Evolutionary conservation across 1,139 yeast species (phyloP), one percentile per base, ranked within the genome.

Genomic region (Hemisphaericaspora xylofermentans): DNA sequence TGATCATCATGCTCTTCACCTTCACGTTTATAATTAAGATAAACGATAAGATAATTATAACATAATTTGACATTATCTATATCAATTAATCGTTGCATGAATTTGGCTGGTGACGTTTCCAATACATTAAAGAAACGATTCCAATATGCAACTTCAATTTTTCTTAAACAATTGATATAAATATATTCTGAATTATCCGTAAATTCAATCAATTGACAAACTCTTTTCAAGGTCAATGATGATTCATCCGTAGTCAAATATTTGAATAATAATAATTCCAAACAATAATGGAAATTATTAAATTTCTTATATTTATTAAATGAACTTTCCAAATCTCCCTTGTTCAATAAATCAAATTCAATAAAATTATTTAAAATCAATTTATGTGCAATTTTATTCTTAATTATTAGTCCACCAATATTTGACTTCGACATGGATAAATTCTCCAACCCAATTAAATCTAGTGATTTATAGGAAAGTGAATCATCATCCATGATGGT

Each of bases 121-220:
- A 71, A 52, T 2, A 60, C 55, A 10, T 52, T 50, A 43, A 72
- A 72, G 47, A 71, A 71, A 25, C 51, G 53, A 13, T 57, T 46
- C 78, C 78, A 72, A 45, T 65, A 66, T 13, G 57, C 62, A 31
- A 66, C 61, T 48, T 72, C 78, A 24, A 72, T 69, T 43, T 72
- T 72, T 17, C 78, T 50, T 41, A 72, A 59, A 48, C 76, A 72
- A 41, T 69, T 69, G 33, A 71, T 67, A 44, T 62, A 69, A 13
- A 71, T 63, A 10, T 54, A 53, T 36, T 67, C 70, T 8, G 67
- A 53, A 25, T 58, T 51, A 15, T 55, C 52, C n/a, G 56, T 50
- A 24, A 49, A 45, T 42, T 64, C 60, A 19, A 71, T 65, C 33
- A 72, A 51, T 26, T 56, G 52, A 13, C 66, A 56, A 29, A 71